phyloP scores from a whole-genome alignment of 805 yeast genomes.

The Zygoascus tannicola region DNA sequence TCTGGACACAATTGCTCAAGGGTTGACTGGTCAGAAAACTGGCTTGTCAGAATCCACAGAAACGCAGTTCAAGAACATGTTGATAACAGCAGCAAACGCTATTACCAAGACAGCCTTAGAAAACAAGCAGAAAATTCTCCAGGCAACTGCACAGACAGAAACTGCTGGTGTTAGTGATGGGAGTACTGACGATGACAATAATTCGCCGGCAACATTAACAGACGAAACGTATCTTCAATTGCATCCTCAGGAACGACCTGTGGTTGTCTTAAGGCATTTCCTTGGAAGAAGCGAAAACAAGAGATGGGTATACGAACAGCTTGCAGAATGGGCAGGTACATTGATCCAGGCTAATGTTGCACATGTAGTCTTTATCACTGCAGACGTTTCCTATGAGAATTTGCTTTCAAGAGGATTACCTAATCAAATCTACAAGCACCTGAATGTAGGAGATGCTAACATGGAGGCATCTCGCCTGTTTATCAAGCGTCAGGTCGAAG shows the following conservation, averaged over 20 bases:
- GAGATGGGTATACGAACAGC: conserved; percentile 57
- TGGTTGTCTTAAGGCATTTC: conserved; percentile 72
- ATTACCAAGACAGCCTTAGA: conserved; percentile 52
- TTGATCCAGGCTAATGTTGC: conserved; percentile 72
- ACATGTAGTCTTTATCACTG: conserved; percentile 81
- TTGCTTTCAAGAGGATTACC: conserved; percentile 67
- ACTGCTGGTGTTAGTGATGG: neutral
- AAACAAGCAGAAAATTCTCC: conserved; percentile 9
- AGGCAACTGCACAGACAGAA: conserved; percentile 7
- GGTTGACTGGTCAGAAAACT: conserved; percentile 88
- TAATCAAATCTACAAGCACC: conserved; percentile 71
- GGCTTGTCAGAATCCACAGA: conserved; percentile 81
- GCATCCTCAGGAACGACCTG: conserved; percentile 79
- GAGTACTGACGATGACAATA: neutral
- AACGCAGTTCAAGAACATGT: conserved; percentile 69
- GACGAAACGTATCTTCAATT: conserved; percentile 79
- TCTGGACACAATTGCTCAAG: conserved; percentile 77
- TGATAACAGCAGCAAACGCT: conserved; percentile 61
- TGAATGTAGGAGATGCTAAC: conserved; percentile 75
- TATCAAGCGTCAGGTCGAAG: conserved; percentile 15
- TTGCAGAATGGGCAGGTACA: conserved; percentile 85
- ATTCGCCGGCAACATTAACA: conserved; percentile 31
- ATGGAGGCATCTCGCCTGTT: conserved; percentile 58
- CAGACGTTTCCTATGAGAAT: conserved; percentile 71
- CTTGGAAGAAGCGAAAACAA: conserved; percentile 45